Conservation (phyloP, 257 asterid species). For the Solanum megistacrolobum region DNA sequence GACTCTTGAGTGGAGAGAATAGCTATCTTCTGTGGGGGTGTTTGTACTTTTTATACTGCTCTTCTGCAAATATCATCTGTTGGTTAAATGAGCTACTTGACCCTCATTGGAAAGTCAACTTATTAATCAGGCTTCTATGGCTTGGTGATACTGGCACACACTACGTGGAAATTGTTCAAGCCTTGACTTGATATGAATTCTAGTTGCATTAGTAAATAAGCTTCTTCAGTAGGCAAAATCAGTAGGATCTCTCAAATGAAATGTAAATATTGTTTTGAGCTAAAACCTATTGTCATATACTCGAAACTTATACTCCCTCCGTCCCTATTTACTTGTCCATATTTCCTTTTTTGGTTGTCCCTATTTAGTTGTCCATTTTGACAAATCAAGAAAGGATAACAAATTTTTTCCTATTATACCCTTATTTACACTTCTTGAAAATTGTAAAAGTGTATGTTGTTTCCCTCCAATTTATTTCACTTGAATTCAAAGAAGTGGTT, state of each 20-base stretch:
- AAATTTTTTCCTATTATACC: too few species aligned
- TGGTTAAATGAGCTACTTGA: background rate
- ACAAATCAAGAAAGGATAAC: too few species aligned
- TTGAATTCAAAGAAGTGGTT: too few species aligned
- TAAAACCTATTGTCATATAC: background rate
- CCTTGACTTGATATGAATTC: background rate
- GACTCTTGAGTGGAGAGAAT: background rate
- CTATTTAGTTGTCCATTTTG: too few species aligned
- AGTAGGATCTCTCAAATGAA: background rate
- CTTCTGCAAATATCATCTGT: background rate
- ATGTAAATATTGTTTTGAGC: background rate
- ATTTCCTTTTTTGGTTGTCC: too few species aligned
- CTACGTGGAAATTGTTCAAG: background rate
- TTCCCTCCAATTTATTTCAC: too few species aligned
- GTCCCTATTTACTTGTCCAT: too few species aligned
- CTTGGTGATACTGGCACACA: background rate
- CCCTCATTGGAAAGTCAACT: background rate
- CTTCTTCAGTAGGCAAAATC: background rate
- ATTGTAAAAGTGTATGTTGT: too few species aligned
- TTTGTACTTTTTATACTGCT: background rate
- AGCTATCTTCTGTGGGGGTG: background rate
- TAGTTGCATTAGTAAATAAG: background rate
- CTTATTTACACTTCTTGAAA: too few species aligned
- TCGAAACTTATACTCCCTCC: background rate
- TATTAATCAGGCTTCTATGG: background rate